Evolutionary conservation across 1,284 basidiomycete species (phyloP), one percentile per base, ranked within the genome.

Genomic region (Anthracocystis walkeri): DNA sequence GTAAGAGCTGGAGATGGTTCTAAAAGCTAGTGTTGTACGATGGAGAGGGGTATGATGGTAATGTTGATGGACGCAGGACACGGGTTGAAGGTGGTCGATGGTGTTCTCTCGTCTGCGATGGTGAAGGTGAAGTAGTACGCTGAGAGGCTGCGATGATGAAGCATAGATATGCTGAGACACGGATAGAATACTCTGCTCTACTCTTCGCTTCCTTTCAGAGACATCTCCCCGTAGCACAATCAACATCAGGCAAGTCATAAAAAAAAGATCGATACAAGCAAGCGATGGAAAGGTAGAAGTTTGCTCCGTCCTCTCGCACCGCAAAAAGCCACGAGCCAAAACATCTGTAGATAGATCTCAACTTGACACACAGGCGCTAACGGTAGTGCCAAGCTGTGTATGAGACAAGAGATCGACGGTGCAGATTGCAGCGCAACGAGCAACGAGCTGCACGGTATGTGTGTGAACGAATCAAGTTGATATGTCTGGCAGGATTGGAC

Each of bases 401-500:
- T 29, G n/a, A 29, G 57, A 25, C 12, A 38, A n/a, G 20, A 38
- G 58, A 52, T 59, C 58, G 58, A 59, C 50, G 23, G 7, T 59
- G 50, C 58, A 50, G 57, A 48, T 18, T 27, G 48, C 16, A 31
- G 38, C 25, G 27, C 27, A 31, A 27, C 16, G 38, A 41, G 21
- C 31, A 12, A 41, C 25, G 38, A 14, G 48, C 23, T 48, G 31
- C 33, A 33, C 27, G 46, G 16, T n/a, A 27, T 29, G 27, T 44
- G 27, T 38, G 8, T 0, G 42, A 41, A 7, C 6, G 33, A 33
- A 23, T n/a, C 35, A 65, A 53, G 60, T 29, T 71, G 68, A 71
- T 62, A 71, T 65, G 48, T 33, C 68, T 14, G 38, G 68, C 63
- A 62, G 58, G 53, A 58, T 65, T 56, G 58, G 68, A 71, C 68